Evolutionary conservation across 2,329 filamentous ascomycete genomes (phyloP), one percentile per base, ranked within the genome.

Genomic region (Calycina herbarum): DNA sequence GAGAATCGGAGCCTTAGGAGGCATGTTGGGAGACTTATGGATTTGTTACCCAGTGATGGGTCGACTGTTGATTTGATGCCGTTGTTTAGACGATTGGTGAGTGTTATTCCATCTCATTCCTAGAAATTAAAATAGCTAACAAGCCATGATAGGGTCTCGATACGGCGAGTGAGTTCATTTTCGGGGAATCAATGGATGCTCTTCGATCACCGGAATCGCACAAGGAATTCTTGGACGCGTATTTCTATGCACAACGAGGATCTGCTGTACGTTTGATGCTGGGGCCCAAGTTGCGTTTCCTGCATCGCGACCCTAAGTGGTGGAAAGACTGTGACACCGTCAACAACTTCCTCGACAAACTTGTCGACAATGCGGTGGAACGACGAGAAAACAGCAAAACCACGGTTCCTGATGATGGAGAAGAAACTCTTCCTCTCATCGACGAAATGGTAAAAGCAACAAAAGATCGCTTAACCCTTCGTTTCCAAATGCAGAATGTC

Each of bases 271-370:
- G 57, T 13, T 13, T 59, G n/a, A 59, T 59, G 5, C 57, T 59
- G 2, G 57, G 33, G 3, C 8, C 45, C 5, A 59, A 59, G 17
- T 27, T 59, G 15, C 29, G 33, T 1, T 59, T 59, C 20, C 13
- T 59, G 13, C 33, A 40, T 38, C 29, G 57, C 13, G 57, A 59
- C 38, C 29, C 57, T 5, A 40, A 38, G 33, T 59, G 57, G 57
- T 35, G 33, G 33, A 35, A 40, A 35, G 57, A 35, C 11, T 35
- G 29, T 38, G 33, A 59, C 15, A 59, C 31, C 31, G 57, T 59
- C 57, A 35, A 59, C 10, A 40, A 31, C 4, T 62, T 62, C 13
- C 40, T 56, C 3, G 59, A 48, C 27, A 73, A 51, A 77, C 75
- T 1, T 20, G 57, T 59, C 20, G 33, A 59, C 33, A 38, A 40